Evolutionary conservation across 495 filamentous ascomycete genomes (phyloP), one percentile per base, ranked within the genome.

Genomic region (Cladorrhinum samala): DNA sequence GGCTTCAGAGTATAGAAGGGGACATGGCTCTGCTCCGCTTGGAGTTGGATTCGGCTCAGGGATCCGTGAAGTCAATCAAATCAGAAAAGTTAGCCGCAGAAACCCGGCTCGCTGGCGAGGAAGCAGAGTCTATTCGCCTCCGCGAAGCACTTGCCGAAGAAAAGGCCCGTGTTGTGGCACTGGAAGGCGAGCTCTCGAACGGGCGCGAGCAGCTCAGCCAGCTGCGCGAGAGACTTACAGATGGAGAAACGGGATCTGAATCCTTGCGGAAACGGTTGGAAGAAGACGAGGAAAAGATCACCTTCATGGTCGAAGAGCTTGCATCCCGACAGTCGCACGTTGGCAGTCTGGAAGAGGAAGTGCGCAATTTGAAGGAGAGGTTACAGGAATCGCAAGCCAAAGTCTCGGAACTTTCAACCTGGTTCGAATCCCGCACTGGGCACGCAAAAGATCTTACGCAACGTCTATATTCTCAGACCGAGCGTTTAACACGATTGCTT

Each of bases 391-490:
- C 70, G 5, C 66, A 83, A 54, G 67, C 77, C 13, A 75, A 78
- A 52, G 61, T 79, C 21, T 75, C 78, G 16, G 67, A 74, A 19
- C 67, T 82, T 2, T 65, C 64, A 40, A 57, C 63, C 42, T 77
- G 80, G 39, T 72, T 84, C 13, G 79, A 87, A 46, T 75, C 78
- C 44, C 86, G 88, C 21, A 85, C 82, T 24, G 64, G 67, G 27
- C 84, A 81, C 40, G 83, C 87, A 6, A 87, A 89, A 59, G 88
- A 96, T 52, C 72, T 96, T 9, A 92, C 91, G 19, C 85, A 87
- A 55, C 79, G 85, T 23, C 76, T 96, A 6, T 88, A 87, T 53
- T 69, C 80, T 2, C 88, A 93, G 46, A 86, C 91, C 50, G 84
- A 89, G 57, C 83, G 85, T 40, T 70, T 94, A 3, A 80, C 80